A percentile compares a stretch with the other conserved stretches of the same genome.
Evolutionary conservation across 2,329 filamentous ascomycete species (phyloP).

Genomic region (Akanthomyces muscarius): DNA sequence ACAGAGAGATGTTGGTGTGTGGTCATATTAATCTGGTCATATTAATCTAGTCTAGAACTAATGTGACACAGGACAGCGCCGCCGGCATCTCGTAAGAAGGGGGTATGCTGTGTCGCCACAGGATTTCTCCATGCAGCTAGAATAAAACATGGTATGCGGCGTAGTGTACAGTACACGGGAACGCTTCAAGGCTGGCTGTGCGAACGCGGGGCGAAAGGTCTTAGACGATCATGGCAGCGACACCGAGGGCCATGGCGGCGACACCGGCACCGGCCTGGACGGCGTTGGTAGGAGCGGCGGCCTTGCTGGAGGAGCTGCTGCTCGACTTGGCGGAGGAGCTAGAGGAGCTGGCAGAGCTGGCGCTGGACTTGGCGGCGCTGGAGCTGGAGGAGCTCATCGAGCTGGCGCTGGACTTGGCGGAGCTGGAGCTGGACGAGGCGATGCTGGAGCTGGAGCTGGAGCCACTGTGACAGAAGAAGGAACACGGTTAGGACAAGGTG

Average conservation of each 20-base stretch:
- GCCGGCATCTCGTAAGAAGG: not conserved
- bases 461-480: not conserved
- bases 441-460: not conserved
- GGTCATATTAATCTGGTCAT: not conserved
- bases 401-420: not conserved
- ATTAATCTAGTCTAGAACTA: not conserved
- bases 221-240: constrained; percentile 9
- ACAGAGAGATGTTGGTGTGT: not conserved
- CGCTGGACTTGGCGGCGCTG: not conserved
- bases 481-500: not conserved
- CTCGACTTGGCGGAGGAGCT: not conserved
- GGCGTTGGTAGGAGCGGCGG: constrained; percentile 3
- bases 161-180: not conserved
- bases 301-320: not conserved
- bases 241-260: constrained; percentile 6
- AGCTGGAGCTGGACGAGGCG: not conserved
- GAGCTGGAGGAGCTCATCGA: not conserved
- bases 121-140: not conserved
- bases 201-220: no score
- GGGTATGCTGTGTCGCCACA: not conserved
- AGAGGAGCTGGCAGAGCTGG: not conserved
- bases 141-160: not conserved
- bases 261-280: not conserved
- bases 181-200: no score
- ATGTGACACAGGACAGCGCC: not conserved